Percentiles rank a stretch among this genome's conserved stretches.
Conservation (phyloP, 495 filamentous ascomycete species). For the Penicillium subrubescens region DNA sequence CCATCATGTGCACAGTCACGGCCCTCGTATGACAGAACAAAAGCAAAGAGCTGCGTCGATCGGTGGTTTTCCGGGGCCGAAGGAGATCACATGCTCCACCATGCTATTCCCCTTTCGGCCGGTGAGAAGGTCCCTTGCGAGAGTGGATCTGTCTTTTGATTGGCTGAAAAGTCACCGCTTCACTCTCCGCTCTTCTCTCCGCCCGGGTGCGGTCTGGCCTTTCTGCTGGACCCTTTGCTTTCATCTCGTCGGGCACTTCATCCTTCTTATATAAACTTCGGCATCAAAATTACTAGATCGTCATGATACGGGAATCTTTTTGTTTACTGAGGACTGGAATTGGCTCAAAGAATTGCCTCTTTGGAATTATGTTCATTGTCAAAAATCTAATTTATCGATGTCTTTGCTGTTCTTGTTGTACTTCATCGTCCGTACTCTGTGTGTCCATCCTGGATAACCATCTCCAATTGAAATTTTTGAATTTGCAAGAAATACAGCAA, state of each 20-base stretch:
- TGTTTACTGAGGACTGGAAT: no score
- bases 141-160: background rate
- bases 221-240: background rate
- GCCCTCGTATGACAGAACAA: background rate
- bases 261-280: no score
- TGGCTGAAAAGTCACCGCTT: background rate
- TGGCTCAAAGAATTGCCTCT: no score
- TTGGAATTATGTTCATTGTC: no score
- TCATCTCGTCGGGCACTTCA: no score
- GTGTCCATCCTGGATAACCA: background rate
- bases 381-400: no score
- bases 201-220: background rate
- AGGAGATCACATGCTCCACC: slow-evolving; percentile 27
- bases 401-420: background rate
- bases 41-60: slow-evolving; percentile 12
- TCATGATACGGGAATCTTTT: no score
- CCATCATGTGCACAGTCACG: slow-evolving; percentile 6
- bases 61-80: slow-evolving; percentile 16
- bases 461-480: background rate
- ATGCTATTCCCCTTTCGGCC: background rate
- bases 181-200: background rate
- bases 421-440: background rate
- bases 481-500: background rate
- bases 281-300: no score
- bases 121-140: background rate